Conservation (phyloP, 495 filamentous ascomycete genomes). For the Xylaria acuta region DNA sequence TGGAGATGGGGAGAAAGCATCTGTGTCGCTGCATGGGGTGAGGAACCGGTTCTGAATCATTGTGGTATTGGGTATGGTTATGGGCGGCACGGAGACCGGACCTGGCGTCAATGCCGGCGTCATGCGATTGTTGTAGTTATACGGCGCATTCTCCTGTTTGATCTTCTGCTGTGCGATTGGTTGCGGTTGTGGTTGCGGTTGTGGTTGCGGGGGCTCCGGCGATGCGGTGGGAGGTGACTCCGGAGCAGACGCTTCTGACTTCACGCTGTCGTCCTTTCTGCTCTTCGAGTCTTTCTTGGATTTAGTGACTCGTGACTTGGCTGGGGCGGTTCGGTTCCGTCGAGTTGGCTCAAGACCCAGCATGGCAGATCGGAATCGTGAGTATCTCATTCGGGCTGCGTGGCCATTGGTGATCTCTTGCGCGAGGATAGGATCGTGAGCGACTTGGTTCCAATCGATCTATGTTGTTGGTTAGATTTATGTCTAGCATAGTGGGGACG, state of each 20-base stretch:
- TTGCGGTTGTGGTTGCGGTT: neutral
- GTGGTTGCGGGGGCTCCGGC: constrained; percentile 14
- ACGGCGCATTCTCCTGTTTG: constrained; percentile 43
- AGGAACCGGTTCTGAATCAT: constrained; percentile 45
- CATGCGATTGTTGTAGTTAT: constrained; percentile 31
- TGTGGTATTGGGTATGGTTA: constrained; percentile 27
- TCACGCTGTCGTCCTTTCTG: constrained; percentile 41
- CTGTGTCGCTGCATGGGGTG: constrained; percentile 54
- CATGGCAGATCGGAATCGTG: constrained; percentile 63
- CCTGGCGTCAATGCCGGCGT: constrained; percentile 39
- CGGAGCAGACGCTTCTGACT: constrained; percentile 32
- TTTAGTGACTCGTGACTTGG: constrained; percentile 47
- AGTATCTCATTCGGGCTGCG: constrained; percentile 81
- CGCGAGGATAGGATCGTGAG: constrained; percentile 54
- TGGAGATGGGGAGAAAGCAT: constrained; percentile 38
- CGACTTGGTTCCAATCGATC: constrained; percentile 79
- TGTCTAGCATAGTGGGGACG: neutral
- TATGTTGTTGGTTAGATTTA: constrained; percentile 37
- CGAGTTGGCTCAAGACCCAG: constrained; percentile 49
- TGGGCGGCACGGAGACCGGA: constrained; percentile 26
- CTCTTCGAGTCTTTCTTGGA: constrained; percentile 46
- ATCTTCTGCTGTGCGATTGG: constrained; percentile 32
- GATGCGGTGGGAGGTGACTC: constrained; percentile 25
- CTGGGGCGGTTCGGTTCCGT: constrained; percentile 46
- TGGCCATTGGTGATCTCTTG: constrained; percentile 79